Evolutionary conservation across 2,329 filamentous ascomycete species (phyloP), one percentile per base, ranked within the genome.

Genomic region (Plectosphaerella sp.): DNA sequence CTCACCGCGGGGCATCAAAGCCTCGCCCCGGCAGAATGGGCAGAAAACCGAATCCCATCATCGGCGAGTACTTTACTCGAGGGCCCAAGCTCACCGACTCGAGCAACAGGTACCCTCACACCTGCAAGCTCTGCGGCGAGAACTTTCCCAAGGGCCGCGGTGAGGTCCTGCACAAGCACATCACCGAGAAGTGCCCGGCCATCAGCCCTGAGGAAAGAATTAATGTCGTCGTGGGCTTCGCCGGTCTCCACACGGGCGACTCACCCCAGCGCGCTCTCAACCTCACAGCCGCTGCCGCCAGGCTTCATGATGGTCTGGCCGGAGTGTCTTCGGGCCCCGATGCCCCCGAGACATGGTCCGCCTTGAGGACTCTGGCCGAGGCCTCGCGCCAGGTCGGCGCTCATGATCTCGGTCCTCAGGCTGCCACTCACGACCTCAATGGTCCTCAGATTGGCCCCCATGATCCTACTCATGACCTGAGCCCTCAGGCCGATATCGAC

Each of bases 71-170:
- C 76, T 97, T 96, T 69, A 84, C 89, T 67, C 84, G 91, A 60
- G 92, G 92, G 10, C 82, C 84, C 39, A 96, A 96, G 72, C 80
- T 96, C 62, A 84, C 87, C 65, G 91, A 96, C 72, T 87, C 89
- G 58, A 94, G 89, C 74, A 96, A 96, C 69, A 84, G 92, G 53
- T 97, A 97, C 66, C 86, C 90, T 61, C 90, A 96, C 66, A 94
- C 89, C 12, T 96, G 91, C 81, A 93, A 89, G 69, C 80, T 85
- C 59, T 96, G 91, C 67, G 90, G 90, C 59, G 88, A 94, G 70
- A 87, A 88, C 68, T 96, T 96, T 57, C 88, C 90, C 57, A 96
- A 96, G 67, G 92, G 92, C 55, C 84, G 92, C 56, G 87, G 90
- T 63, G 92, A 97, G 64, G 89, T 84, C 61, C 72, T 97, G 55